These are phyloP conservation scores for Mesembryanthemum crystallinum DNA, from an alignment of 148 eudicot genomes.

Conservation along the genomic window DNA sequence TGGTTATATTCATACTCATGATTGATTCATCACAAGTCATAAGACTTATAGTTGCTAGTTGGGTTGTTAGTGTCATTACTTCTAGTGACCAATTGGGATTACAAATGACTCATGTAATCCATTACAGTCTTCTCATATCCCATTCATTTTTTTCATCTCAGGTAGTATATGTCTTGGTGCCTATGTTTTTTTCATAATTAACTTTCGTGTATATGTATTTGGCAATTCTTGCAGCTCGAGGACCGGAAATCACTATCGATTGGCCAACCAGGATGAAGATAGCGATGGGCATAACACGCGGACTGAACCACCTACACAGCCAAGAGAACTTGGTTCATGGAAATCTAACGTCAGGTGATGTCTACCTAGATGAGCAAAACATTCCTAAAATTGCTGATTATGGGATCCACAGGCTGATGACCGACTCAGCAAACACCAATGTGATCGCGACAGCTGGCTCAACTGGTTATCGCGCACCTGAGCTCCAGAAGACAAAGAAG, in stretches of 20 bases:
- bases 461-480: conserved; percentile 85
- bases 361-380: conserved; percentile 60
- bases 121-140: no score
- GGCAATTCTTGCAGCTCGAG: conserved; percentile 57
- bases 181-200: neutral
- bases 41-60: no score
- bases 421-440: conserved; percentile 63
- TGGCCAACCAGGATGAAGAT: conserved; percentile 93
- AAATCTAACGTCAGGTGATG: conserved; percentile 67
- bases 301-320: conserved; percentile 64
- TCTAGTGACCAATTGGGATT: no score
- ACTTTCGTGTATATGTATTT: neutral
- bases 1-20: no score
- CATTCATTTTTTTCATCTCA: no score
- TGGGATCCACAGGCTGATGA: conserved; percentile 78
- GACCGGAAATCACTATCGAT: conserved; percentile 59
- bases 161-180: no score
- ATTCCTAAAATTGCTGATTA: conserved; percentile 69
- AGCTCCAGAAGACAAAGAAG: conserved; percentile 69
- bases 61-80: no score
- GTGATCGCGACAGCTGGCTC: conserved; percentile 67
- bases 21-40: no score
- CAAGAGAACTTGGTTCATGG: conserved; percentile 67
- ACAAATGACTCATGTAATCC: no score
- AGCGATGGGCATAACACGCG: conserved; percentile 66